phyloP scores from a whole-genome alignment of 2,329 filamentous ascomycete species.

The Scolecobasidium constrictum region DNA sequence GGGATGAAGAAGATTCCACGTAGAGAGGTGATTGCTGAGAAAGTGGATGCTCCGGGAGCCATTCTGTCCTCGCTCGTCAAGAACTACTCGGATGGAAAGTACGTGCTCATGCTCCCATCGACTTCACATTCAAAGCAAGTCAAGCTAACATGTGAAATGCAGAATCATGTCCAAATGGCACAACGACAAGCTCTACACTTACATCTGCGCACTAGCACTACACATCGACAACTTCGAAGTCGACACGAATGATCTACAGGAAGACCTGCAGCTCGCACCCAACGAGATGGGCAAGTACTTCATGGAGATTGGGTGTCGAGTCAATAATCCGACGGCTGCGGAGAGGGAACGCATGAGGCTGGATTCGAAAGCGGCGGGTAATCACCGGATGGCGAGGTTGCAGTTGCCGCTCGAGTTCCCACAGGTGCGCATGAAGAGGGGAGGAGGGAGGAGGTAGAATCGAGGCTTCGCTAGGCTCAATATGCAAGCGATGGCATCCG shows the following conservation, averaged over 20 bases:
- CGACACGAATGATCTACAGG: constrained; percentile 56
- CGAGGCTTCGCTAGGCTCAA: too few relatives aligned
- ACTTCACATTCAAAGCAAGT: not conserved
- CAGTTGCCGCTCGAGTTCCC: constrained; percentile 76
- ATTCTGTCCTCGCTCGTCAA: constrained; percentile 57
- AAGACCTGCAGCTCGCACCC: constrained; percentile 62
- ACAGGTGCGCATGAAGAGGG: constrained; percentile 33
- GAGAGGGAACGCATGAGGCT: constrained; percentile 43
- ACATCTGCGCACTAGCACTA: constrained; percentile 60
- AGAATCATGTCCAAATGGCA: constrained; percentile 59
- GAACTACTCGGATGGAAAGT: constrained; percentile 53
- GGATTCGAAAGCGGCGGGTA: constrained; percentile 49
- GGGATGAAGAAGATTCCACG: constrained; percentile 42
- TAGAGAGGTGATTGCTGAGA: constrained; percentile 49
- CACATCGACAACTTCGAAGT: constrained; percentile 65
- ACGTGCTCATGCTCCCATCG: constrained; percentile 13
- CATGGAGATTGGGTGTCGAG: constrained; percentile 61
- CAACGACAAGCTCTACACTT: constrained; percentile 59
- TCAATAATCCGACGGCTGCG: constrained; percentile 35
- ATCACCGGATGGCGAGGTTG: constrained; percentile 56
- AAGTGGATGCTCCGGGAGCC: constrained; percentile 47
- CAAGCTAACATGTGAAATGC: not conserved
- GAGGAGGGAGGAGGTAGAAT: constrained; percentile 5
- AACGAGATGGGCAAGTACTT: constrained; percentile 62
- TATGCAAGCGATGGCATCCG: too few relatives aligned